A percentile compares a stretch with the other conserved stretches of the same genome.
Conservation (phyloP, 257 asterid species). For the Salvia rosmarinus region DNA sequence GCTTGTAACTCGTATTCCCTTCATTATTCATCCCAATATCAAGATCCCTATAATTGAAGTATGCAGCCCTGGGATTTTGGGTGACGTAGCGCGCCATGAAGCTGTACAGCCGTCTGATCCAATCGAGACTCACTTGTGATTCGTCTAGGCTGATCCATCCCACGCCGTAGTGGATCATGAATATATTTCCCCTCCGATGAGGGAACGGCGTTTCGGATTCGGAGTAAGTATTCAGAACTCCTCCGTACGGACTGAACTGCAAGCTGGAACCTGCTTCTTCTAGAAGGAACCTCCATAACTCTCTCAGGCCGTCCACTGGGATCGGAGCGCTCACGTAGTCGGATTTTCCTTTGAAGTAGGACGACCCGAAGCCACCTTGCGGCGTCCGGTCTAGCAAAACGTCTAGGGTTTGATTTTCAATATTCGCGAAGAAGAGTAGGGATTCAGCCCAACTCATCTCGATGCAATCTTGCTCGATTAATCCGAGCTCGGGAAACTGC, state of each 20-base stretch:
- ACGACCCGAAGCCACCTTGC: not conserved
- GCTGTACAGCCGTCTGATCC: slow-evolving; percentile 34
- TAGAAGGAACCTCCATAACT: slow-evolving; percentile 43
- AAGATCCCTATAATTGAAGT: slow-evolving; percentile 44
- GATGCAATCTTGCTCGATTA: slow-evolving; percentile 29
- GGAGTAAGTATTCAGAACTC: slow-evolving; percentile 30
- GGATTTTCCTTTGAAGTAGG: slow-evolving; percentile 44
- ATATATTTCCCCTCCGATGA: slow-evolving; percentile 41
- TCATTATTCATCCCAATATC: slow-evolving; percentile 39
- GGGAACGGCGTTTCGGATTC: slow-evolving; percentile 49
- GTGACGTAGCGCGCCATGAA: slow-evolving; percentile 43
- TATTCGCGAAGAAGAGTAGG: too few relatives aligned
- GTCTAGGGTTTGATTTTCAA: slow-evolving; percentile 22
- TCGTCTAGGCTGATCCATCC: slow-evolving; percentile 4
- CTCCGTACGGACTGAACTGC: slow-evolving; percentile 48
- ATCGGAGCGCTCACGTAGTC: slow-evolving; percentile 45
- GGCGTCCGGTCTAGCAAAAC: slow-evolving; percentile 25
- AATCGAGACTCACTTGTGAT: slow-evolving; percentile 9
- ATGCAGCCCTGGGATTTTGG: slow-evolving; percentile 38
- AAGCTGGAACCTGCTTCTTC: slow-evolving; percentile 22
- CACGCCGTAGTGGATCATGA: slow-evolving; percentile 40
- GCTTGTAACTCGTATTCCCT: slow-evolving; percentile 30
- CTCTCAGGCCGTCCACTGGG: slow-evolving; percentile 36
- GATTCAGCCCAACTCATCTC: slow-evolving; percentile 41
- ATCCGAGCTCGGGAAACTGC: slow-evolving; percentile 37